Base-by-base conservation (phyloP, 805 yeast genomes). In the Candida loeiensis region DNA sequence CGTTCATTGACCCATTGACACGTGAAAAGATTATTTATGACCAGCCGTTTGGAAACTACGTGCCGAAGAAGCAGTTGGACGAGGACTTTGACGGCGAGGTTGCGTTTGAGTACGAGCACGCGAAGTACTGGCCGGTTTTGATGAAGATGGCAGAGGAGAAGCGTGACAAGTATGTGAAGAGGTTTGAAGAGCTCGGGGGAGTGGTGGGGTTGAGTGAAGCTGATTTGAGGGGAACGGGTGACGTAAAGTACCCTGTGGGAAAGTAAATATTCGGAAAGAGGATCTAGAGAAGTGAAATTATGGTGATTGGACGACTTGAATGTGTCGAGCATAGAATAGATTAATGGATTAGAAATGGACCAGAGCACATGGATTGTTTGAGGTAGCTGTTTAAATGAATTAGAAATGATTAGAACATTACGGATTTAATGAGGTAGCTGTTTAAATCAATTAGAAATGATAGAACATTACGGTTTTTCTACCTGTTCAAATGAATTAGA, bases 1-100 rank as follows among this genome's bases (percentile, higher is more conserved):
- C 82, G 18, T 74, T 77, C 46, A 69, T 77, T 39, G 83, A 77
- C 50, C 81, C 81, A 6, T 69, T 71, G 44, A 77, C 83, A 1
- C 66, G 79, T 43, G 74, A 73, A 60, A 77, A 77, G 55, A 71
- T 79, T 5, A 65, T 74, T 9, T 77, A 75, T 48, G 82, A 77
- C 47, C 78, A 76, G 46, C 80, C 81, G 1, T 76, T 76, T 47
- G 76, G 67, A 36, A 68, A 74, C 40, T 74, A 69, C 40, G 76
- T 77, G 3, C 82, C 80, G 7, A 59, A 62, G 34, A 66, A 73
- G 36, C 81, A 77, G 50, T 57, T 77, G 34, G 79, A 74, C 39
- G 65, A 69, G 35, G 66, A 66, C 33, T 76, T 77, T 50, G 69
- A 73, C 42, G 75, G 74, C 2, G 65, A 72, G 28, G 57, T 68